Conservation (phyloP, 306 rosid genomes). For the Vigna reflexopilosa region DNA sequence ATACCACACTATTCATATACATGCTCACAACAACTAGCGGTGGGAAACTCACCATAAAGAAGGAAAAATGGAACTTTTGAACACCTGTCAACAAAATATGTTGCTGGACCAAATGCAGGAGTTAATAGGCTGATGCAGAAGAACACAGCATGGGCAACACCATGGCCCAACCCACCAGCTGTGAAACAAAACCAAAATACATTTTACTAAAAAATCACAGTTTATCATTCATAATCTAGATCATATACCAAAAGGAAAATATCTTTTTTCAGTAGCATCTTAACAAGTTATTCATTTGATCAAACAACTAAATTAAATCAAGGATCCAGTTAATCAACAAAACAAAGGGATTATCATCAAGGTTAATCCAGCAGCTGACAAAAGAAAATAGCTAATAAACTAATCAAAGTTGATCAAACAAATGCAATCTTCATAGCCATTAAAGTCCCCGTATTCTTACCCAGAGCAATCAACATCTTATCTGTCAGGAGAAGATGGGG, state of each 20-base stretch:
- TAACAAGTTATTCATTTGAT: slow-evolving; percentile 32
- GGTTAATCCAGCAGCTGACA: slow-evolving; percentile 9
- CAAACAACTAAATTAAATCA: slow-evolving; percentile 6
- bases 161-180: slow-evolving; percentile 99
- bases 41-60: slow-evolving; percentile 74
- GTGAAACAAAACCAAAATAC: slow-evolving; percentile 49
- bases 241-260: slow-evolving; percentile 15
- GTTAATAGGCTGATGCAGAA: slow-evolving; percentile 95
- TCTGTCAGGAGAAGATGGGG: slow-evolving; percentile 84
- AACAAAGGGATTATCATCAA: neutral
- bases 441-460: slow-evolving; percentile 56
- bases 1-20: slow-evolving; percentile 1
- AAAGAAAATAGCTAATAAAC: neutral
- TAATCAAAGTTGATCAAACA: slow-evolving; percentile 4
- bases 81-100: slow-evolving; percentile 78
- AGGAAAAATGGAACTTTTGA: slow-evolving; percentile 88
- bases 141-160: slow-evolving; percentile 95
- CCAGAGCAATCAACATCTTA: slow-evolving; percentile 93
- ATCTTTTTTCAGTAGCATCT: slow-evolving; percentile 31
- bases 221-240: slow-evolving; percentile 18
- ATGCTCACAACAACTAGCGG: slow-evolving; percentile 29
- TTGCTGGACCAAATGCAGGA: slow-evolving; percentile 96
- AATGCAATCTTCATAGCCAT: neutral
- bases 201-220: slow-evolving; percentile 8
- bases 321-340: slow-evolving; percentile 6